A percentile compares a stretch with the other conserved stretches of the same genome.
Evolutionary conservation across 2,329 filamentous ascomycete species (phyloP).

Genomic region (Sordariomycetes sp.): DNA sequence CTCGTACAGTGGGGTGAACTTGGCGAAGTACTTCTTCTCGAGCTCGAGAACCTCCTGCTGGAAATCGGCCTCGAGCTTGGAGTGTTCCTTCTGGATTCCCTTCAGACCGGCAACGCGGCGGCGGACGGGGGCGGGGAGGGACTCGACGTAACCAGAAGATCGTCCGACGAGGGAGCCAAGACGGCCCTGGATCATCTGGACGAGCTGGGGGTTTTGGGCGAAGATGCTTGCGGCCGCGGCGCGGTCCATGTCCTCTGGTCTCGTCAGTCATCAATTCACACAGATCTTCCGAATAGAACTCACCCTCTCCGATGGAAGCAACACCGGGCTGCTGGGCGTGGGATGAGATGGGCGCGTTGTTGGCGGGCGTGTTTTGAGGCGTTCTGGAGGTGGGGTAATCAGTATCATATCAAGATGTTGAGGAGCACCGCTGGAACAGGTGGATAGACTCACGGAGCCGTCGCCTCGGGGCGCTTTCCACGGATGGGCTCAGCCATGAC

Average conservation of each 20-base stretch:
- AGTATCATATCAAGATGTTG: conserved; percentile 16
- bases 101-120: conserved; percentile 92
- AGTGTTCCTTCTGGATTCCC: conserved; percentile 97
- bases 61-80: conserved; percentile 96
- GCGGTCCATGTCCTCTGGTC: conserved; percentile 80
- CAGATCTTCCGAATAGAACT: conserved; percentile 20
- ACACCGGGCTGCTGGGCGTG: conserved; percentile 93
- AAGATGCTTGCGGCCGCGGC: conserved; percentile 84
- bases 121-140: conserved; percentile 78
- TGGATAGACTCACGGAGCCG: conserved; percentile 45
- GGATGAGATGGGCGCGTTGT: conserved; percentile 93
- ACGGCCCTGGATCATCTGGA: conserved; percentile 96
- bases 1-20: conserved; percentile 95
- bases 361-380: conserved; percentile 94
- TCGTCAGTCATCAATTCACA: neutral
- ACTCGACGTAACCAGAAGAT: conserved; percentile 97
- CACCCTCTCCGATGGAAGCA: conserved; percentile 95
- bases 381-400: conserved; percentile 56
- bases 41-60: conserved; percentile 96
- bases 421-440: conserved; percentile 7
- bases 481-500: conserved; percentile 56
- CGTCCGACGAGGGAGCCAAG: conserved; percentile 87
- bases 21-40: conserved; percentile 99
- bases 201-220: conserved; percentile 87
- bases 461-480: conserved; percentile 50